A percentile compares a stretch with the other conserved stretches of the same genome.
Evolutionary conservation across 257 asterid species (phyloP).

Genomic region (Marsdenia floribunda): DNA sequence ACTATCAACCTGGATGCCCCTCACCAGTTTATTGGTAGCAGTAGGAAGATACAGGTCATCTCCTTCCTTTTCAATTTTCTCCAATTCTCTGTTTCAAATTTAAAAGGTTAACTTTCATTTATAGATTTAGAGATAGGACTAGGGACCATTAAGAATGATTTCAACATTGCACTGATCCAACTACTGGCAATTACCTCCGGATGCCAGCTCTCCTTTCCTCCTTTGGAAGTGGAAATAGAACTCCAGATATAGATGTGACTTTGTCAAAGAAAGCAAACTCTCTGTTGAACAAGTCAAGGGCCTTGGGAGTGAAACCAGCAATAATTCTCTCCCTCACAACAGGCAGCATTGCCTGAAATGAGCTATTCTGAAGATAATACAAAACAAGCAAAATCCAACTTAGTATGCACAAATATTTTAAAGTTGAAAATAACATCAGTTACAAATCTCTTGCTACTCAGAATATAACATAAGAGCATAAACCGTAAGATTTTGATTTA

Average conservation of each 20-base stretch:
- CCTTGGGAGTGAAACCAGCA: conserved; percentile 72
- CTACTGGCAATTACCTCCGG: conserved; percentile 48
- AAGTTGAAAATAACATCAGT: background rate
- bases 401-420: conserved; percentile 5
- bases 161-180: background rate
- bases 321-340: conserved; percentile 77
- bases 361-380: conserved; percentile 44
- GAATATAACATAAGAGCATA: background rate
- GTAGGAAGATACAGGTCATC: conserved; percentile 97
- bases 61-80: conserved; percentile 82
- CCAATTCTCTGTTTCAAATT: conserved; percentile 67
- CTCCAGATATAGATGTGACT: conserved; percentile 97
- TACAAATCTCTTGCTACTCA: background rate
- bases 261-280: conserved; percentile 98
- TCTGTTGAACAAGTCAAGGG: conserved; percentile 67
- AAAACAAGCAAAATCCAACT: conserved; percentile 10
- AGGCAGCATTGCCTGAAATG: conserved; percentile 80
- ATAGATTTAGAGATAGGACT: background rate
- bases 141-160: background rate
- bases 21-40: conserved; percentile 80
- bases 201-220: conserved; percentile 96
- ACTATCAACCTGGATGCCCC: conserved; percentile 89
- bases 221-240: conserved; percentile 85
- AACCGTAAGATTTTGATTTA: background rate
- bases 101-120: background rate